Evolutionary conservation across 441 rosid genomes (phyloP), one percentile per base, ranked within the genome.

Genomic region (Arabidopsis hybrid): DNA sequence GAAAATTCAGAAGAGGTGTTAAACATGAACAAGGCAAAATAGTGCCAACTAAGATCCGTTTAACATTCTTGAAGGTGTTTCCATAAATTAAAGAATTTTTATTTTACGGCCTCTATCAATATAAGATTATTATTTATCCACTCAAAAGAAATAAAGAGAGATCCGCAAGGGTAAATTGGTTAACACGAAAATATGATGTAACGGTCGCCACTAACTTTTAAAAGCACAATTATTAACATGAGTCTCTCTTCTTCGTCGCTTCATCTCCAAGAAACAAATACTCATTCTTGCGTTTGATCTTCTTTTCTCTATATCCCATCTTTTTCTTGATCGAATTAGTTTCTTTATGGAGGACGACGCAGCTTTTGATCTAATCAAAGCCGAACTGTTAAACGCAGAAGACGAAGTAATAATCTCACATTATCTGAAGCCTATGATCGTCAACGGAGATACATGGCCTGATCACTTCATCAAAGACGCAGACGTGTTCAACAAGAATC

Each of bases 401-500:
- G 53, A 49, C 29, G 53, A 49, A 0, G 29, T 7, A 49, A 46
- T 46, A 14, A 49, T 49, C 12, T 49, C 5, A 67, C 18, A 39
- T 42, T 49, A 60, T 60, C 67, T 70, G 14, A 21, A 49, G 59
- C 26, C 11, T 45, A 36, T 70, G 60, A 9, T 47, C 31, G 29
- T 36, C 10, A 21, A 12, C 21, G 8, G n/a, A 46, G 18, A 16
- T 34, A 57, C 53, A 1, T 7, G 56, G 73, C 34, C 74, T 3
- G 5, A n/a, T 6, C 12, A 13, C 58, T 50, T 52, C 50, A 65
- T 26, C 50, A 12, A 29, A 52, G 49, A 47, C 38, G 38, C 3
- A 17, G 62, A 63, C 69, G 69, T 72, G 55, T 72, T 31, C 55
- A 31, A 38, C 76, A 29, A 11, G 32, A 31, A 52, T 55, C 76